Evolutionary conservation across 495 filamentous ascomycete genomes (phyloP), one percentile per base, ranked within the genome.

Genomic region (Parathielavia appendiculata): DNA sequence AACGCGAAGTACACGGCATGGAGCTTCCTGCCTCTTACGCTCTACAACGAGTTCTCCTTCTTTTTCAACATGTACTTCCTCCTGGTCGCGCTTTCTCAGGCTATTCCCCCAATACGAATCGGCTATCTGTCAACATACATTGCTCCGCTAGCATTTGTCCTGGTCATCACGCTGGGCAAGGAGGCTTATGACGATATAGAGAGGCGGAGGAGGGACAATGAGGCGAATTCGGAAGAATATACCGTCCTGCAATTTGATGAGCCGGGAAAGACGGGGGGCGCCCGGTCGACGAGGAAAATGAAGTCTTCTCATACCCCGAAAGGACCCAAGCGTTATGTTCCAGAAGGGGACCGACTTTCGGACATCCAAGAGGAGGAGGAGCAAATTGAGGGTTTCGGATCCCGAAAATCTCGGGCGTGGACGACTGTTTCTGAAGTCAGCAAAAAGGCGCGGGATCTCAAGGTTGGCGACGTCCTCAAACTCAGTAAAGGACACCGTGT

Each of bases 31-130:
- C 95, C 95, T 5, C 79, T 90, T 23, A 97, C 95, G 0, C 77
- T 97, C 13, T 99, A 95, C 70, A 96, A 97, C 75, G 95, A 99
- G 64, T 99, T 99, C 68, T 96, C 91, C 46, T 97, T 97, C 75
- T 99, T 99, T 74, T 96, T 97, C 80, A 99, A 99, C 78, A 86
- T 97, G 67, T 99, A 99, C 66, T 99, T 97, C 71, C 80, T 99
- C 9, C 80, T 97, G 7, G 95, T 99, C 5, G 95, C 95, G 9
- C 73, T 97, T 43, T 96, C 91, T 14, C 95, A 99, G 73, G 86
- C 89, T 40, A 88, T 99, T 56, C 91, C 91, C 16, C 79, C 88
- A 9, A 71, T 99, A 41, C 82, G 90, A 35, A 96, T 99, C 65
- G 95, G 95, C 45, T 97, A 95, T 69, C 81, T 97, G 59, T 90